Percentiles rank a stretch among this genome's conserved stretches.
Evolutionary conservation across 2,329 filamentous ascomycete genomes (phyloP).

Genomic region (Pseudogymnoascus sp.): DNA sequence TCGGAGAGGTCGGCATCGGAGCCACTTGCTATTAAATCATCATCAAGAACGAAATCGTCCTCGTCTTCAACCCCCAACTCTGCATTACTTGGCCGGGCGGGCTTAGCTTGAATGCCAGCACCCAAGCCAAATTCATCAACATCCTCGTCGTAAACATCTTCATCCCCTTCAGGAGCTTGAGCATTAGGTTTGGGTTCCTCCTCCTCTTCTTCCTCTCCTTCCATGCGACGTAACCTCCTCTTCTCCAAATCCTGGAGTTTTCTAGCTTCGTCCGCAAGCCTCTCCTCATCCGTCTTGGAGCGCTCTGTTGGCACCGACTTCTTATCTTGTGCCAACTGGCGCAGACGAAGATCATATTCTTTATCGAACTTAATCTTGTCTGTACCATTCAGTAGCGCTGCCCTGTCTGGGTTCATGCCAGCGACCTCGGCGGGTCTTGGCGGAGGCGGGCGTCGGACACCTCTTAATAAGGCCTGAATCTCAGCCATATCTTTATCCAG

Average conservation of each 20-base stretch:
- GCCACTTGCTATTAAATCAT: constrained; percentile 77
- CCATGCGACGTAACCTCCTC: constrained; percentile 78
- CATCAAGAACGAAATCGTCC: constrained; percentile 87
- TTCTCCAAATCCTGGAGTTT: constrained; percentile 75
- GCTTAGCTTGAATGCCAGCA: constrained; percentile 43
- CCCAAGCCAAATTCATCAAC: constrained; percentile 51
- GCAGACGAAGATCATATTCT: constrained; percentile 79
- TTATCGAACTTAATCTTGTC: constrained; percentile 67
- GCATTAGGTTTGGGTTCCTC: constrained; percentile 31
- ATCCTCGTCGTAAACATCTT: constrained; percentile 30
- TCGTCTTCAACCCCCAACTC: constrained; percentile 80
- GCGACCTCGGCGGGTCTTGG: constrained; percentile 28
- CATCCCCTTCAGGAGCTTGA: constrained; percentile 30
- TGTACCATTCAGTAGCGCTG: constrained; percentile 50
- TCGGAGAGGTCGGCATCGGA: constrained; percentile 43
- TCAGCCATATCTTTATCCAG: constrained; percentile 76
- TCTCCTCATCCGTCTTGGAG: constrained; percentile 87
- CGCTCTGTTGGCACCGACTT: constrained; percentile 78
- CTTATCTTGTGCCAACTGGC: constrained; percentile 75
- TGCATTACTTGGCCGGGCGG: constrained; percentile 32
- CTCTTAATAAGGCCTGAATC: constrained; percentile 63
- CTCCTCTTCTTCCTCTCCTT: constrained; percentile 65
- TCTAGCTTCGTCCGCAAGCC: constrained; percentile 66
- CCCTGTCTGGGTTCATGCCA: constrained; percentile 56
- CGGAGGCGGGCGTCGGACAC: constrained; percentile 42